Base-by-base conservation (phyloP, 768 basidiomycete species). In the Lactarius indigo region DNA sequence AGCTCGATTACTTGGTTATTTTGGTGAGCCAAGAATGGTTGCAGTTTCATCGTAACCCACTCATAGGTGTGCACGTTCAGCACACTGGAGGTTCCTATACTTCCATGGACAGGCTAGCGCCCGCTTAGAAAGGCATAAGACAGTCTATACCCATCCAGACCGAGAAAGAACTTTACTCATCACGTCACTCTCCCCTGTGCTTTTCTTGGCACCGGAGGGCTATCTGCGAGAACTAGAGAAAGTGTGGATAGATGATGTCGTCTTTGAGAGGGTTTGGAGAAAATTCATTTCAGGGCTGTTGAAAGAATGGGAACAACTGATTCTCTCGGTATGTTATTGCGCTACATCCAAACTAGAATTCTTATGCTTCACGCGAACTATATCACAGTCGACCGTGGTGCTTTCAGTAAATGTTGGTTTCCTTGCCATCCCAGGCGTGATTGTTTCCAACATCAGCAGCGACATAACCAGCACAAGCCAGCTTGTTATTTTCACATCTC, bases 321-420 rank as follows among this genome's bases (percentile, higher is more conserved):
- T 60, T 26, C 59, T 60, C 33, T 41, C 10, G 28, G 59, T 60
- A 37, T n/a, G 35, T 59, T 13, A 30, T 55, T 3, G 23, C 13
- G 13, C 15, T 55, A 18, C 30, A 18, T 17, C 54, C 54, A 15
- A 55, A 12, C 20, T 31, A 9, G 20, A 55, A 15, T 55, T 15
- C 26, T 31, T 8, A 9, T 1, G 9, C 9, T 9, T 55, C 23
- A 30, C 4, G 12, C 54, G 13, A 26, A 13, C 2, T 2, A 18
- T 28, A 18, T 30, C 23, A 39, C 33, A 76, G 75, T 70, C 74
- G 0, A 78, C 75, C 12, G 76, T 77, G n/a, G 62, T 78, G 68
- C 69, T 78, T 5, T 72, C 71, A 31, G 77, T 74, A 9, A 73
- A 76, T 59, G 73, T 78, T 10, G 72, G 74, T 17, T 77, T 77